These are phyloP conservation scores for Zygotorulaspora danielsina DNA, from an alignment of 805 yeast genomes.

Conservation along the genomic window DNA sequence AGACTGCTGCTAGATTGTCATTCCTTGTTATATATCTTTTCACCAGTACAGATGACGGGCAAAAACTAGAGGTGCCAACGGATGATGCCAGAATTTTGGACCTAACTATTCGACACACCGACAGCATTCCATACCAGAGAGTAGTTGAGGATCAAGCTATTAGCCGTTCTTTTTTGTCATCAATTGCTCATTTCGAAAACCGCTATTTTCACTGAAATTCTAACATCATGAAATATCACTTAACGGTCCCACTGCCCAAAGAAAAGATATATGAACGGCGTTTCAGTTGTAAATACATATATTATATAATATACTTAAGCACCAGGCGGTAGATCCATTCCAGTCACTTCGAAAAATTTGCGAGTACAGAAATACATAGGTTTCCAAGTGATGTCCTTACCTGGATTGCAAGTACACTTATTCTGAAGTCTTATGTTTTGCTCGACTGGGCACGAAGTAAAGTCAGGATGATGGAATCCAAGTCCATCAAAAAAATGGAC, in stretches of 20 bases:
- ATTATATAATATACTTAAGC: slow-evolving; percentile 2
- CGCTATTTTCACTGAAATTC: too few relatives aligned
- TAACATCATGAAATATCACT: too few relatives aligned
- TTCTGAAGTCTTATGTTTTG: slow-evolving; percentile 49
- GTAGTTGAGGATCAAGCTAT: too few relatives aligned
- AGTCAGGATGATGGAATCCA: slow-evolving; percentile 72
- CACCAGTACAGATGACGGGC: background rate
- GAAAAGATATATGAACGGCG: background rate
- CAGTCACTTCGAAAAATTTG: slow-evolving; percentile 45
- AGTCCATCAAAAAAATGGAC: slow-evolving; percentile 69
- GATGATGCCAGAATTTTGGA: too few relatives aligned
- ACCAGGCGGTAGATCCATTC: slow-evolving; percentile 21
- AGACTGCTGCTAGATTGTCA: slow-evolving; percentile 26
- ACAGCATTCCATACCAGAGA: too few relatives aligned
- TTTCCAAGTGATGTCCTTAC: slow-evolving; percentile 63
- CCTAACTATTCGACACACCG: too few relatives aligned
- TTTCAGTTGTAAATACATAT: background rate
- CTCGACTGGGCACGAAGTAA: slow-evolving; percentile 58
- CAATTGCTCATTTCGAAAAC: too few relatives aligned
- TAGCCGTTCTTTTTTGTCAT: too few relatives aligned
- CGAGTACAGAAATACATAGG: slow-evolving; percentile 65
- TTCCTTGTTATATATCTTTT: background rate
- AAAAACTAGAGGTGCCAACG: too few relatives aligned
- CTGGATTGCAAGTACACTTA: slow-evolving; percentile 59
- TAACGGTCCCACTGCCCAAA: too few relatives aligned